Percentiles rank a stretch among this genome's conserved stretches.
Evolutionary conservation across 495 filamentous ascomycete species (phyloP).

Genomic region (Neurospora sp.): DNA sequence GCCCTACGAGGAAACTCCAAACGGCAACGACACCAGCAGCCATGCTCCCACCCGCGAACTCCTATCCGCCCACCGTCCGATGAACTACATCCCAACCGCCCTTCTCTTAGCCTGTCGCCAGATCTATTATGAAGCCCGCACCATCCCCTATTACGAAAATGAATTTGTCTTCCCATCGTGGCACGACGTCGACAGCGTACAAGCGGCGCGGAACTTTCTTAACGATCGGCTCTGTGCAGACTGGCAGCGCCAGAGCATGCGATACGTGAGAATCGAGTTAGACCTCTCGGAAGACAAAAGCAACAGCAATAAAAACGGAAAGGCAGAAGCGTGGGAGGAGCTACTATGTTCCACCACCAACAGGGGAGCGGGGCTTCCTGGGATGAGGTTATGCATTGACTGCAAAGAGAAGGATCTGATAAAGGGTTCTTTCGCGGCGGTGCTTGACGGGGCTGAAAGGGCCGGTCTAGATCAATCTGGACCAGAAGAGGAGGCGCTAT

Average conservation of each 20-base stretch:
- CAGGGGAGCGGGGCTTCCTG: constrained; percentile 17
- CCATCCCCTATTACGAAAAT: constrained; percentile 24
- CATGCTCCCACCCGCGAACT: constrained; percentile 1
- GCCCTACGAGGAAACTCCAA: neutral
- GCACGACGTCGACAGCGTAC: constrained; percentile 7
- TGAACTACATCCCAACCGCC: constrained; percentile 19
- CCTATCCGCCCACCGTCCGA: constrained; percentile 20
- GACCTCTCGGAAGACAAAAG: neutral
- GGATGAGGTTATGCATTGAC: constrained; percentile 13
- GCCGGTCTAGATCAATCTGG: neutral
- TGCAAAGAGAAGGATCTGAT: neutral
- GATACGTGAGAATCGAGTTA: constrained; percentile 21
- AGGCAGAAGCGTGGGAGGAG: constrained; percentile 15
- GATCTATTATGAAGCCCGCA: constrained; percentile 23
- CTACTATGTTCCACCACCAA: constrained; percentile 16
- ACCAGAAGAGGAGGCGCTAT: neutral
- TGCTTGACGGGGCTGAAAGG: neutral
- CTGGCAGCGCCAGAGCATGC: constrained; percentile 28
- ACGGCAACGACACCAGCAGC: neutral
- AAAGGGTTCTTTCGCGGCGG: neutral
- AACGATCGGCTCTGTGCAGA: neutral
- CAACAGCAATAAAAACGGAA: neutral
- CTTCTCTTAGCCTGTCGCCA: constrained; percentile 20
- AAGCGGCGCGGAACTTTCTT: constrained; percentile 15
- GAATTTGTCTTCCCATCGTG: constrained; percentile 29